A percentile compares a stretch with the other conserved stretches of the same genome.
Evolutionary conservation across 2,329 filamentous ascomycete genomes (phyloP).

Genomic region (Alternaria sp.): DNA sequence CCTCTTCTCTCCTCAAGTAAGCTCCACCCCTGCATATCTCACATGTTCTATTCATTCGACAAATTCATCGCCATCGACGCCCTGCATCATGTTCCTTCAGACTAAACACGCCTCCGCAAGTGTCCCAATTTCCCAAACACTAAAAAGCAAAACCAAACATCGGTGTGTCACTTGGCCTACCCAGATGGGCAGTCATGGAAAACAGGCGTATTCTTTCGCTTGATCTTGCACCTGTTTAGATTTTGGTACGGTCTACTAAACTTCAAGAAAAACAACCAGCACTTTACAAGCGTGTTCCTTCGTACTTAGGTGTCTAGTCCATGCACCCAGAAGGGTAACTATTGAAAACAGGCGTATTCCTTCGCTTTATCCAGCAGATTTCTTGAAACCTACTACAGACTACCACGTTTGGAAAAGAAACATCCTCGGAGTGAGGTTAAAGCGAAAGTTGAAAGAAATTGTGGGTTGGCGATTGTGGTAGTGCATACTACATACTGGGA

Average conservation of each 20-base stretch:
- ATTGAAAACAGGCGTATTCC: constrained; percentile 20
- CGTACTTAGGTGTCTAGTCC: background rate
- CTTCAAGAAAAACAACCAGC: constrained; percentile 11
- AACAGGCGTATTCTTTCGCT: constrained; percentile 21
- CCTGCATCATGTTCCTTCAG: background rate
- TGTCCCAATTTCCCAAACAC: background rate
- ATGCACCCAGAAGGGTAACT: constrained; percentile 9
- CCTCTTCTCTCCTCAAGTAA: background rate
- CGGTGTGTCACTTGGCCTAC: constrained; percentile 7
- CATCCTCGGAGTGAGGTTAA: background rate
- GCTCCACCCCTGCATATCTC: background rate
- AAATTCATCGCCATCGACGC: background rate
- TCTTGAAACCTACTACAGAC: background rate
- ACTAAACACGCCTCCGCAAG: constrained; percentile 7
- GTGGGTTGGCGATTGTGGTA: background rate
- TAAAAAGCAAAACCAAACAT: constrained; percentile 3
- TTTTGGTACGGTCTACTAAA: constrained; percentile 5
- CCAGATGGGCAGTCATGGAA: constrained; percentile 15
- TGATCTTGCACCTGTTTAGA: constrained; percentile 14
- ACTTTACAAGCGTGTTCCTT: background rate
- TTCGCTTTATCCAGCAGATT: constrained; percentile 17
- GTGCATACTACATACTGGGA: background rate
- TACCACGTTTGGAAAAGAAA: constrained; percentile 1
- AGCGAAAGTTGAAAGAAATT: background rate
- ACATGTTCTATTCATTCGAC: background rate